phyloP scores from a whole-genome alignment of 768 basidiomycete species.

The Termitomyces sp. region DNA sequence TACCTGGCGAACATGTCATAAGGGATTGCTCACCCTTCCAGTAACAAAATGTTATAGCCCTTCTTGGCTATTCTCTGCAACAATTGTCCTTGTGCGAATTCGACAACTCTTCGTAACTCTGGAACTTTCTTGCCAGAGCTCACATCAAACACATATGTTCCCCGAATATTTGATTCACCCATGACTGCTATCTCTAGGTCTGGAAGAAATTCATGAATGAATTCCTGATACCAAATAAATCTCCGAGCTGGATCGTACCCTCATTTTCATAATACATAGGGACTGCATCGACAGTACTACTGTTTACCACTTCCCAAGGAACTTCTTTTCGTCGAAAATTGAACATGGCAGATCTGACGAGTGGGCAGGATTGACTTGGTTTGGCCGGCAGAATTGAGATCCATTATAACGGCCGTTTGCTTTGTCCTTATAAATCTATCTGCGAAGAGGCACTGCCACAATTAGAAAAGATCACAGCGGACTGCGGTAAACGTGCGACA shows the following conservation, averaged over 20 bases:
- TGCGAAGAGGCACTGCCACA: constrained; percentile 10
- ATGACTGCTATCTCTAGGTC: constrained; percentile 58
- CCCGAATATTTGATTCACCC: constrained; percentile 44
- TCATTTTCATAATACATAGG: constrained; percentile 58
- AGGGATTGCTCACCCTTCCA: constrained; percentile 49
- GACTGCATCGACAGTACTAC: constrained; percentile 57
- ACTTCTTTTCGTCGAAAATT: constrained; percentile 50
- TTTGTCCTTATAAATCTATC: constrained; percentile 9
- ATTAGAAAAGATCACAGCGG: not conserved
- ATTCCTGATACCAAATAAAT: not conserved
- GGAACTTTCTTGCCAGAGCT: constrained; percentile 35
- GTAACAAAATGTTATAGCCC: constrained; percentile 57
- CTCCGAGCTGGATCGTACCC: constrained; percentile 29
- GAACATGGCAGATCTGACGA: constrained; percentile 24
- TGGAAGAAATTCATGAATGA: constrained; percentile 17
- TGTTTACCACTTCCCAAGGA: constrained; percentile 78
- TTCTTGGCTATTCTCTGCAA: constrained; percentile 46
- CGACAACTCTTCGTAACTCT: constrained; percentile 46
- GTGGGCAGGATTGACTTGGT: not conserved
- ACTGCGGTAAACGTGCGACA: constrained; percentile 13
- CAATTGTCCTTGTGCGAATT: constrained; percentile 62
- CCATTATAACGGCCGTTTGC: not conserved
- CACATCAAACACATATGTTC: constrained; percentile 62
- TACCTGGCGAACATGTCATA: not conserved
- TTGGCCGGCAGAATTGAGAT: constrained; percentile 6